Evolutionary conservation across 2,329 filamentous ascomycete genomes (phyloP), one percentile per base, ranked within the genome.

Genomic region (Pestalotiopsis sp.): DNA sequence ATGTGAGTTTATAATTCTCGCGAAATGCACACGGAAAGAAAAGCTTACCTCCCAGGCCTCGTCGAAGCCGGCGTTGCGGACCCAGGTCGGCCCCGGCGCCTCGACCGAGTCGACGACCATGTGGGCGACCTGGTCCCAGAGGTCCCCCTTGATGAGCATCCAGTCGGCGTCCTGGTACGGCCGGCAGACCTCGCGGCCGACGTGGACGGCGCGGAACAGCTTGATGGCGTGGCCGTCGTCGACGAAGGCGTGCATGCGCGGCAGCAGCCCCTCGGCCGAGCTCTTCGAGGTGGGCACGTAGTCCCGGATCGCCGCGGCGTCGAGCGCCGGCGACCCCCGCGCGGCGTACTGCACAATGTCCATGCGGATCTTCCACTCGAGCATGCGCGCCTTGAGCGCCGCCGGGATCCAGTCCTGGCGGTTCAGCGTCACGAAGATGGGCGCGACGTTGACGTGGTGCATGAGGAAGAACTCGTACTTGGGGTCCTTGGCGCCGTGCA

Each of bases 211-310:
- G 39, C 94, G 84, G 7, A 91, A 84, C 4, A 97, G 81, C 79
- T 98, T 98, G 66, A 90, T 85, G 11, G 89, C 85, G 80, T 98
- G 95, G 0, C 95, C 94, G 78, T 98, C 94, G 72, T 97, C 95
- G 0, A 85, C 75, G 41, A 87, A 75, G 11, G 71, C 69, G 69
- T 85, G 82, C 20, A 90, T 77, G 11, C 84, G 80, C 1, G 82
- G 76, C 6, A 88, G 78, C 3, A 89, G 78, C 1, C 84, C 83
- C 78, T 49, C 12, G 77, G 82, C 69, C 85, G 57, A 75, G 38
- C 71, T 9, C 31, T 31, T 66, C 3, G 74, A 73, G 62, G 82
- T 80, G 67, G 90, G 86, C 1, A 80, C 78, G 75, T 96, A 95
- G 0, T 79, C 76, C 0, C 78, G 79, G 66, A 97, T 86, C 62